Base-by-base conservation (phyloP, 352 stramenopile genomes). In the Globisporangium sylvaticum region DNA sequence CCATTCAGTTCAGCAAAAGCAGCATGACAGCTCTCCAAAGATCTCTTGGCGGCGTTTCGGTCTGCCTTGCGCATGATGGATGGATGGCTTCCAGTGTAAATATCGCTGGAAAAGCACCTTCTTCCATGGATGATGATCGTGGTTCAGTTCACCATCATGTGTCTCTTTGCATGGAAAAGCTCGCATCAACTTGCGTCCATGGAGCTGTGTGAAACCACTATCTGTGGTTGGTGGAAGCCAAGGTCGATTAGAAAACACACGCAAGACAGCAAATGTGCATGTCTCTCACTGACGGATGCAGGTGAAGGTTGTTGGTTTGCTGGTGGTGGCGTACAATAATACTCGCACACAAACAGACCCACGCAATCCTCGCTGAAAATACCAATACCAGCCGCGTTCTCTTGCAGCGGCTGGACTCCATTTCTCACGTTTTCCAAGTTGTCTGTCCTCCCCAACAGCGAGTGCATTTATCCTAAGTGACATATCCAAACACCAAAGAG, bases 361-460 rank as follows among this genome's bases (percentile, higher is more conserved):
- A 22, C 42, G 18, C 42, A 50, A 50, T 22, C 15, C 18, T 10
- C 18, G 18, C 9, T 34, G 31, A 34, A 50, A n/a, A 50, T 20
- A 46, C 37, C 34, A 42, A 44, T 14, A 14, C 4, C 42, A 24
- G 18, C 20, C 10, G 31, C n/a, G n/a, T 61, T 61, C 55, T 31
- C 55, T 61, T n/a, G 31, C 8, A 61, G 55, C 31, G 20, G 55
- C 55, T 61, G 55, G 55, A 7, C 31, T 61, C 55, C 39, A 31
- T 27, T 55, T 55, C 48, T 55, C 48, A 24, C 37, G 37, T 1
- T 24, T 24, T 50, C 20, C 18, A 18, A 25, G 44, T 4, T 54
- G 18, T 25, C 22, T 55, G 22, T 55, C 48, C 48, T 55, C 48
- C 18, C n/a, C 9, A 27, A 54, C 4, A 27, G 46, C 46, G 3